These are phyloP conservation scores for Colletotrichum chlorophyti DNA, from an alignment of 2,329 filamentous ascomycete genomes.

Conservation along the genomic window DNA sequence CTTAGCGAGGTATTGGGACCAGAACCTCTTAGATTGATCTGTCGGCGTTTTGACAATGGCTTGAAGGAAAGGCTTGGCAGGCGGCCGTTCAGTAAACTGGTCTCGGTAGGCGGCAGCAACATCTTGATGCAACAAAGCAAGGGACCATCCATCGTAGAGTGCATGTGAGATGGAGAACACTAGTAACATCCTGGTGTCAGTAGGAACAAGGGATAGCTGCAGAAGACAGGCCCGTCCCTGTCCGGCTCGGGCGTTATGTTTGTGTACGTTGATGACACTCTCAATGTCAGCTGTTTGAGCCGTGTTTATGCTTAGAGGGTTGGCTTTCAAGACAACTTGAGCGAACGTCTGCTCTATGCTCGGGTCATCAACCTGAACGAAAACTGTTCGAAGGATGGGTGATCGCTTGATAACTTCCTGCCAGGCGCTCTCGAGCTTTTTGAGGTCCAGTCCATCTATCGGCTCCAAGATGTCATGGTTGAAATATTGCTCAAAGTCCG, in stretches of 20 bases:
- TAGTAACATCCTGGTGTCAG: constrained; percentile 47
- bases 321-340: constrained; percentile 50
- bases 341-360: constrained; percentile 57
- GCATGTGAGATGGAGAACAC: constrained; percentile 83
- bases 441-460: constrained; percentile 57
- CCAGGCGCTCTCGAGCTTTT: constrained; percentile 68
- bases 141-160: constrained; percentile 88
- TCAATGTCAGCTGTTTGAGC: constrained; percentile 42
- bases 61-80: constrained; percentile 61
- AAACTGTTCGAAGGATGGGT: constrained; percentile 79
- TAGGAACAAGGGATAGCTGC: constrained; percentile 52
- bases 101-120: constrained; percentile 69
- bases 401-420: constrained; percentile 61
- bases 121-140: constrained; percentile 75
- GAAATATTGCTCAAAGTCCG: constrained; percentile 79
- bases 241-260: constrained; percentile 41
- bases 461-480: constrained; percentile 82
- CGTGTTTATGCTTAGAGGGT: constrained; percentile 30
- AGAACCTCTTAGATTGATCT: constrained; percentile 60
- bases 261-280: constrained; percentile 44
- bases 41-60: constrained; percentile 54
- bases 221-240: constrained; percentile 50
- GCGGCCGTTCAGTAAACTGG: constrained; percentile 46
- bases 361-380: constrained; percentile 70
- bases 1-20: constrained; percentile 71